Percentiles rank a stretch among this genome's conserved stretches.
phyloP scores from a whole-genome alignment of 78 protist species.

The slime mould (Dictyostelium discoideum) region dicty_2.7 NC_007088.5:1427001-1427500 shows the following conservation, averaged over 20 bases:
- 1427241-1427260: not conserved
- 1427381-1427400: constrained; percentile 97
- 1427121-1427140: constrained; percentile 98
- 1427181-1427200: constrained; percentile 97
- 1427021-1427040: constrained; percentile 98
- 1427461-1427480: constrained; percentile 99
- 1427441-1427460: constrained; percentile 98
- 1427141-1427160: constrained; percentile 99
- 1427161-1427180: constrained; percentile 99
- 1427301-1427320: constrained; percentile 34
- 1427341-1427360: constrained; percentile 99
- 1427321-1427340: constrained; percentile 94
- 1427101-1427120: constrained; percentile 99
- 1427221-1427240: not conserved
- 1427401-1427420: constrained; percentile 99
- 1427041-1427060: constrained; percentile 93
- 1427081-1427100: constrained; percentile 99
- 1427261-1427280: no score
- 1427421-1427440: constrained; percentile 98
- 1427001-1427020: constrained; percentile 99
- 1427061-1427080: constrained; percentile 95
- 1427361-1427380: constrained; percentile 96
- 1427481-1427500: constrained; percentile 99
- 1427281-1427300: no score
- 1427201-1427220: constrained; percentile 83